Percentiles rank a stretch among this genome's conserved stretches.
Evolutionary conservation across 2,329 filamentous ascomycete genomes (phyloP).

Genomic region (Nigrospora sphaerica): DNA sequence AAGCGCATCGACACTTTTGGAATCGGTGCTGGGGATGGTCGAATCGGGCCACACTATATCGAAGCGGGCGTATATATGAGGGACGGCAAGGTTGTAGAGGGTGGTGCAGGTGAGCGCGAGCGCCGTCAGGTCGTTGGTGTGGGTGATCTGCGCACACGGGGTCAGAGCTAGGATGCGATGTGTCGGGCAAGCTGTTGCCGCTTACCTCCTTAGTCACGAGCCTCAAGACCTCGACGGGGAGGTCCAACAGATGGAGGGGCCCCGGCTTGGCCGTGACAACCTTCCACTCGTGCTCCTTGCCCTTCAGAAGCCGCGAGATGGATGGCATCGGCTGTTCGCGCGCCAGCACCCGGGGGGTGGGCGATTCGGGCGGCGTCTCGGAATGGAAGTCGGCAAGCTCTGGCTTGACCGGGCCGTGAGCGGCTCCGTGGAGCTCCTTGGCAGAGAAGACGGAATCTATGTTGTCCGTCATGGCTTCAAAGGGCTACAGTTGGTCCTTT

Average conservation of each 20-base stretch:
- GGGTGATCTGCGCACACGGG: constrained; percentile 52
- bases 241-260: constrained; percentile 61
- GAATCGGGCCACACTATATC: constrained; percentile 85
- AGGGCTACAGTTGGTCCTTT: background rate
- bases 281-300: constrained; percentile 62
- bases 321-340: constrained; percentile 12
- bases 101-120: constrained; percentile 72
- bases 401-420: background rate
- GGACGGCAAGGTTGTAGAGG: constrained; percentile 67
- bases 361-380: constrained; percentile 8
- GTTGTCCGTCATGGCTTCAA: background rate
- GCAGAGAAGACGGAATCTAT: background rate
- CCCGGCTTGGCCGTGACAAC: constrained; percentile 49
- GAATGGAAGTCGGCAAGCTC: background rate
- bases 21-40: constrained; percentile 53
- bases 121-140: constrained; percentile 75
- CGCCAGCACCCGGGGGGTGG: constrained; percentile 10
- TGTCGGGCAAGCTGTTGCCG: constrained; percentile 4
- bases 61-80: constrained; percentile 77
- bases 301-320: constrained; percentile 38
- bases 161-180: constrained; percentile 1
- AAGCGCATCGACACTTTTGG: constrained; percentile 71
- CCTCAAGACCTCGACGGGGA: constrained; percentile 72
- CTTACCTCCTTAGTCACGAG: constrained; percentile 72
- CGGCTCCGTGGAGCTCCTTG: background rate